Conservation (phyloP, 106 monocot species). For the Allium cepa region DNA sequence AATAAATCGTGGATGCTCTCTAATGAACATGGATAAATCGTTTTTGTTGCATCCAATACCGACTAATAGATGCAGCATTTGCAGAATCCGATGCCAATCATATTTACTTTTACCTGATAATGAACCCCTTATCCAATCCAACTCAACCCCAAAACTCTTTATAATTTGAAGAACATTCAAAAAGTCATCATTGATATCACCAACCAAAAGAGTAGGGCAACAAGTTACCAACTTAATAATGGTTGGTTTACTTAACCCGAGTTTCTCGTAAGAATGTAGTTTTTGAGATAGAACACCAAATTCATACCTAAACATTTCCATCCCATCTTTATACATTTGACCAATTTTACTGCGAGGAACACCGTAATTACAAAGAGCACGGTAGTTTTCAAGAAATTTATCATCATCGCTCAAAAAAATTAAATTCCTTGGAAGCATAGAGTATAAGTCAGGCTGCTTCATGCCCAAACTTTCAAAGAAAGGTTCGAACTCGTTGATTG, state of each 20-base stretch:
- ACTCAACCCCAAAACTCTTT: constrained; percentile 36
- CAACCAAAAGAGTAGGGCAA: constrained; percentile 58
- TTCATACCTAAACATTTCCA: constrained; percentile 44
- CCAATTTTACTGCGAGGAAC: constrained; percentile 77
- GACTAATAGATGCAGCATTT: constrained; percentile 47
- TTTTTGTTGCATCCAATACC: constrained; percentile 37
- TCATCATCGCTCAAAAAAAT: constrained; percentile 70
- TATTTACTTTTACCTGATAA: constrained; percentile 56
- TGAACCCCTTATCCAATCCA: constrained; percentile 57
- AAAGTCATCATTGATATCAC: constrained; percentile 45
- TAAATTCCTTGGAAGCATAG: constrained; percentile 44
- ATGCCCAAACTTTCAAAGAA: constrained; percentile 88
- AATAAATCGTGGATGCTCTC: constrained; percentile 56
- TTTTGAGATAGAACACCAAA: constrained; percentile 32
- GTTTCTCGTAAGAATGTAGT: constrained; percentile 45
- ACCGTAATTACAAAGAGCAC: constrained; percentile 73
- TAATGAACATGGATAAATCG: constrained; percentile 30
- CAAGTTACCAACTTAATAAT: constrained; percentile 63
- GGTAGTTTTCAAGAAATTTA: constrained; percentile 51
- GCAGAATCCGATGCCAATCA: constrained; percentile 44
- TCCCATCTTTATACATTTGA: constrained; percentile 64
- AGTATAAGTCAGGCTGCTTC: constrained; percentile 36
- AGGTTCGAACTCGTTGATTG: constrained; percentile 93
- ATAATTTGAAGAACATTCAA: constrained; percentile 37
- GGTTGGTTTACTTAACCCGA: constrained; percentile 46